phyloP scores from a whole-genome alignment of 2,329 filamentous ascomycete species.

The Microsporum ferrugineum region DNA sequence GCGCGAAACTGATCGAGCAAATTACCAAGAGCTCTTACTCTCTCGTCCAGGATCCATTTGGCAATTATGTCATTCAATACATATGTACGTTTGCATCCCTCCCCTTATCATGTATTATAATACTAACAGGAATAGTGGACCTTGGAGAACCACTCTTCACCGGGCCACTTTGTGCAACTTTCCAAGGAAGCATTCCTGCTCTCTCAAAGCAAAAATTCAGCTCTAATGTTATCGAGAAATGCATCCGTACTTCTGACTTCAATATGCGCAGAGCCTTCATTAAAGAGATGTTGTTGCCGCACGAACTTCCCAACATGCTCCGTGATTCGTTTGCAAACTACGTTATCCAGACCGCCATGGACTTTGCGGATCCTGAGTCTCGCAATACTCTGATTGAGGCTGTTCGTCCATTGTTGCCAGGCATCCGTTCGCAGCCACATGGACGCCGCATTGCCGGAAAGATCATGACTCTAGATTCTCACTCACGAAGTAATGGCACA shows the following conservation, averaged over 20 bases:
- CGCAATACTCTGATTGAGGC: conserved; percentile 68
- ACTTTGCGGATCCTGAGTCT: conserved; percentile 63
- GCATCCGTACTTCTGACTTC: conserved; percentile 68
- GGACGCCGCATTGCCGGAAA: conserved; percentile 89
- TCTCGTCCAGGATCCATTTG: conserved; percentile 91
- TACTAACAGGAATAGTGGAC: conserved; percentile 44
- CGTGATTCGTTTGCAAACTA: conserved; percentile 95
- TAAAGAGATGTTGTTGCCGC: conserved; percentile 58
- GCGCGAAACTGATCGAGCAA: conserved; percentile 68
- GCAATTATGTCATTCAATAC: conserved; percentile 98
- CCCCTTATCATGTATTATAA: background rate
- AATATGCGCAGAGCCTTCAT: conserved; percentile 70
- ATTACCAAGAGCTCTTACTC: conserved; percentile 83
- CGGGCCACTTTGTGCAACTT: conserved; percentile 72
- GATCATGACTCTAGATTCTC: conserved; percentile 50
- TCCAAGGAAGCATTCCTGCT: conserved; percentile 59
- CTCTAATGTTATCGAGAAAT: conserved; percentile 98
- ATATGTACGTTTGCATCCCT: conserved; percentile 43
- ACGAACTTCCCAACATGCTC: conserved; percentile 78
- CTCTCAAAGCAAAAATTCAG: conserved; percentile 95
- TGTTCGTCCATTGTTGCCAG: conserved; percentile 72
- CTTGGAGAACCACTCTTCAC: conserved; percentile 80
- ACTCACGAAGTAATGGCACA: conserved; percentile 27
- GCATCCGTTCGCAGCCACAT: conserved; percentile 82
- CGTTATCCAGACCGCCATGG: conserved; percentile 90